Evolutionary conservation across 202 grass and related monocot genomes (phyloP).

Genomic region (Miscanthus sacchariflorus): DNA sequence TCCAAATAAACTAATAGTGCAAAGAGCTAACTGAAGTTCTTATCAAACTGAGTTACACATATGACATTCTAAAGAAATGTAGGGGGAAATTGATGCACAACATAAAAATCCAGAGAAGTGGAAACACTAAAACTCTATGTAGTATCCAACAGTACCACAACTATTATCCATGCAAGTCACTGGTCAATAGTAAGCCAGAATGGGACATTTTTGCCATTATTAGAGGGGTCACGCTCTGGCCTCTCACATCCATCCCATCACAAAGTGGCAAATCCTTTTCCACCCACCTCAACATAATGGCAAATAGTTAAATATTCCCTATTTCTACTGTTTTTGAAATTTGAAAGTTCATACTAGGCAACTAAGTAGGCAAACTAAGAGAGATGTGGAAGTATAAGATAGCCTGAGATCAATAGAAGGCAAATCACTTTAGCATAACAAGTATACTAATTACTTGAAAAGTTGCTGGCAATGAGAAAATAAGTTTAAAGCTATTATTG

Average conservation of each 20-base stretch:
- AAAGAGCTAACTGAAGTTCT: background rate
- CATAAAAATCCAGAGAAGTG: background rate
- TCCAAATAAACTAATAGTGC: background rate
- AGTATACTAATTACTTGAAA: background rate
- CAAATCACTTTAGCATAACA: background rate
- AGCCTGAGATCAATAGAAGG: background rate
- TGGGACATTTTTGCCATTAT: background rate
- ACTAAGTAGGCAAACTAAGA: background rate
- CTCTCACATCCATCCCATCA: background rate
- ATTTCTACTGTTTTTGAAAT: background rate
- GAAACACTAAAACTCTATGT: background rate
- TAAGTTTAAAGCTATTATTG: constrained; percentile 14
- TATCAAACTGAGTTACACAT: background rate
- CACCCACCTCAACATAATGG: background rate
- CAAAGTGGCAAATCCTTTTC: background rate
- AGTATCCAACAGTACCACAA: background rate
- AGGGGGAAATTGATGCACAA: background rate
- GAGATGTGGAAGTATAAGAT: background rate
- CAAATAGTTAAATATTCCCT: background rate
- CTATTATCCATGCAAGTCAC: background rate
- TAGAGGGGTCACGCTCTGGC: background rate
- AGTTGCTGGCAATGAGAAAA: background rate
- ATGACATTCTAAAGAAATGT: background rate
- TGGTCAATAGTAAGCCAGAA: background rate
- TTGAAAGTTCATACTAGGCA: background rate